phyloP scores from a whole-genome alignment of 116 monocot species.

The Dioscorea cayenensis region DNA sequence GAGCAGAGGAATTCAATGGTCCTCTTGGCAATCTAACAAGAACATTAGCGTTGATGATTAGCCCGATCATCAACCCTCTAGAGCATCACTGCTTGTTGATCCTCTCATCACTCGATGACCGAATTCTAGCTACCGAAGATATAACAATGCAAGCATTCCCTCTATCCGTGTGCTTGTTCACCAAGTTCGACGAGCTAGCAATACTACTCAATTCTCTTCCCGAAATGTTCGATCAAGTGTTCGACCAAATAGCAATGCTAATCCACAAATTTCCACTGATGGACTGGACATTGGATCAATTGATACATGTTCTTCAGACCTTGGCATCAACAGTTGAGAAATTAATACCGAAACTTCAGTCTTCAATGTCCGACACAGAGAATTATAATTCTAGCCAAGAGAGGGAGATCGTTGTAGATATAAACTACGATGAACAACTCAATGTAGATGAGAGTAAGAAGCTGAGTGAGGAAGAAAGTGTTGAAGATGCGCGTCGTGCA shows the following conservation, averaged over 20 bases:
- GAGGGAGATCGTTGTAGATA: slow-evolving; percentile 11
- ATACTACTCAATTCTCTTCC: slow-evolving; percentile 16
- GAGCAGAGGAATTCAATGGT: slow-evolving; percentile 11
- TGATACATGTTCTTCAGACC: background rate
- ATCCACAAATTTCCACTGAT: slow-evolving; percentile 3
- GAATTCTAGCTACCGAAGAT: slow-evolving; percentile 13
- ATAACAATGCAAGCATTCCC: slow-evolving; percentile 21
- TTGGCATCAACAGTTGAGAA: background rate
- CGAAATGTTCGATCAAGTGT: slow-evolving; percentile 13
- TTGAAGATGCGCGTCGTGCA: background rate
- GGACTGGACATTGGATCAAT: background rate
- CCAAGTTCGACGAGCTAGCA: slow-evolving; percentile 25
- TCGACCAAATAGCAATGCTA: background rate
- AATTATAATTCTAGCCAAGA: background rate
- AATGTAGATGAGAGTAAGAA: background rate
- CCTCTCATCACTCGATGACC: slow-evolving; percentile 25
- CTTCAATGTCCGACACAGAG: too few species aligned
- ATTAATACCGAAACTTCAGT: background rate
- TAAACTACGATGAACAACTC: slow-evolving; percentile 4
- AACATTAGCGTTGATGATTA: slow-evolving; percentile 8
- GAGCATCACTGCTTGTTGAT: slow-evolving; percentile 12
- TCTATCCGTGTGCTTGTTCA: slow-evolving; percentile 7
- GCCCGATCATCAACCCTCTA: slow-evolving; percentile 17
- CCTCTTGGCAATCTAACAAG: slow-evolving; percentile 13
- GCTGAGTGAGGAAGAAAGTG: background rate